phyloP scores from a whole-genome alignment of 345 rosid species.

The Hibiscus tridactylites region DNA sequence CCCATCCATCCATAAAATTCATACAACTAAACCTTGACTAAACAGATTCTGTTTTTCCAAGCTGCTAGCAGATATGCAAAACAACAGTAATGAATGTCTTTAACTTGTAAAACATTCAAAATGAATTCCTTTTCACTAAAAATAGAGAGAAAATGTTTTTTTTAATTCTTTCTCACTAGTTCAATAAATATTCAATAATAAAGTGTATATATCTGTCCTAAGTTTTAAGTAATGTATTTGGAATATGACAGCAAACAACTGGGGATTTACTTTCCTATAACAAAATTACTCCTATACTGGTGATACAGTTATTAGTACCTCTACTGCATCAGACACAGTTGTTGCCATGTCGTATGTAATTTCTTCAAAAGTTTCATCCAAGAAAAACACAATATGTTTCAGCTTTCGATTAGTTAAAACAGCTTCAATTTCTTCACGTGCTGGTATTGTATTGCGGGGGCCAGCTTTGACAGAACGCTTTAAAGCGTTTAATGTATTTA shows the following conservation, averaged over 20 bases:
- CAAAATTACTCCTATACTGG: not conserved
- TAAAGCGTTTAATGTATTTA: slow-evolving; percentile 75
- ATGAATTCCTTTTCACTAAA: not conserved
- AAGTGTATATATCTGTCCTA: not conserved
- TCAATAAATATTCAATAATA: not conserved
- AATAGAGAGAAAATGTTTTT: not conserved
- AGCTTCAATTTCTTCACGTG: slow-evolving; percentile 94
- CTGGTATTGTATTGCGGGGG: slow-evolving; percentile 79
- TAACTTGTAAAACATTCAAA: not conserved
- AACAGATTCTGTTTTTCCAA: not conserved
- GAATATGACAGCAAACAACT: too few relatives aligned
- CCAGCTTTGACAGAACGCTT: slow-evolving; percentile 94
- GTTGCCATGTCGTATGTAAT: slow-evolving; percentile 94
- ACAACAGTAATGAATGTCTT: not conserved
- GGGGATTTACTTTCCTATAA: not conserved
- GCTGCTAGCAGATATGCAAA: not conserved
- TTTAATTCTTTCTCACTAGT: not conserved
- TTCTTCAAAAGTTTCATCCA: slow-evolving; percentile 98
- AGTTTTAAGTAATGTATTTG: too few relatives aligned
- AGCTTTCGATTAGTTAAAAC: slow-evolving; percentile 78
- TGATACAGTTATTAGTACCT: slow-evolving; percentile 40
- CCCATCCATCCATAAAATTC: not conserved
- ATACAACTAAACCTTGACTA: not conserved
- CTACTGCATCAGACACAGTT: slow-evolving; percentile 91
- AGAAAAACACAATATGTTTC: slow-evolving; percentile 86